A percentile compares a stretch with the other conserved stretches of the same genome.
phyloP scores from a whole-genome alignment of 2,329 filamentous ascomycete genomes.

The Apiospora kogelbergensis region DNA sequence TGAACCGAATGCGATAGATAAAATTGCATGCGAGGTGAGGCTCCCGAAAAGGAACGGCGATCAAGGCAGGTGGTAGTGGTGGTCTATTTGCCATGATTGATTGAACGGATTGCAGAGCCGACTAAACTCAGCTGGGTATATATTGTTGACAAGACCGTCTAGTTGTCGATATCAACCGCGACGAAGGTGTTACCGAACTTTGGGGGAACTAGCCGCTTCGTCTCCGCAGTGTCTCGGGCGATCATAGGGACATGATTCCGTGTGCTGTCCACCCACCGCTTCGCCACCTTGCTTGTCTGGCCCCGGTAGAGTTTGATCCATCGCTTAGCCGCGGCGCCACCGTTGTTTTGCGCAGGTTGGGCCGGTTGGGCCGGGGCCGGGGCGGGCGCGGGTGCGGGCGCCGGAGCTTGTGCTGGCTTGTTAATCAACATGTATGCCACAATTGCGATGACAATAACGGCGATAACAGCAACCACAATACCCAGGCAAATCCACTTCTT shows the following conservation, averaged over 20 bases:
- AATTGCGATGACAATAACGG: constrained; percentile 52
- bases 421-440: constrained; percentile 27
- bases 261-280: constrained; percentile 8
- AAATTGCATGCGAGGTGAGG: constrained; percentile 1
- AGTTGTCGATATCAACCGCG: neutral
- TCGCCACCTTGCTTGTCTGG: constrained; percentile 8
- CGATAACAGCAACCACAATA: constrained; percentile 62
- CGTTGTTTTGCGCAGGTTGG: constrained; percentile 9
- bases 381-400: neutral
- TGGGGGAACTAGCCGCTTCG: neutral
- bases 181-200: constrained; percentile 14
- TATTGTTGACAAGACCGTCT: neutral
- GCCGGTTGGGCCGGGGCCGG: neutral
- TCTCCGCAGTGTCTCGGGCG: neutral
- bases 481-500: constrained; percentile 98
- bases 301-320: constrained; percentile 14
- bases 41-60: neutral
- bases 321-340: constrained; percentile 11
- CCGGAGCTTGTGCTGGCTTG: neutral
- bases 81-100: neutral
- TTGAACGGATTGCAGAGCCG: neutral
- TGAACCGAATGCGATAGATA: constrained; percentile 7
- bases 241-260: neutral
- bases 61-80: neutral
- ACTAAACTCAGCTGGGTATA: neutral